These are phyloP conservation scores for Rhodosporidiobolus odoratus DNA, from an alignment of 768 basidiomycete species.

Conservation along the genomic window DNA sequence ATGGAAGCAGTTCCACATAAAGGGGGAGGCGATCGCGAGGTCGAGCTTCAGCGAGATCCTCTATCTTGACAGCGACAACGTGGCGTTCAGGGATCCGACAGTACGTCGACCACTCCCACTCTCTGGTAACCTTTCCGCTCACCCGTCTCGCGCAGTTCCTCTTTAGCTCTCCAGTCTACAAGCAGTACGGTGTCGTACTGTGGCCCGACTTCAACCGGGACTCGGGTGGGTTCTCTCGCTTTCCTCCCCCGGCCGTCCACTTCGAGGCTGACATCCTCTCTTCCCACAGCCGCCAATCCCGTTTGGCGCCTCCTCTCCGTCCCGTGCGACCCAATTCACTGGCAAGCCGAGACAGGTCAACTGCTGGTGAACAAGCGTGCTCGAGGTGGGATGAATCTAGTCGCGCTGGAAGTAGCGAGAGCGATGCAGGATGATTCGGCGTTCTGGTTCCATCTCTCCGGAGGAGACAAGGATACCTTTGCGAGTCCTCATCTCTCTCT, in stretches of 20 bases:
- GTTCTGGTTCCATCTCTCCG: conserved; percentile 50
- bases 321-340: conserved; percentile 45
- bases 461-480: conserved; percentile 50
- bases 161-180: conserved; percentile 46
- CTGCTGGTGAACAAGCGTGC: conserved; percentile 51
- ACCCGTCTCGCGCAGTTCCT: conserved; percentile 37
- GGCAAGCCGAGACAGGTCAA: conserved; percentile 48
- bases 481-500: conserved; percentile 32
- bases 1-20: conserved; percentile 46
- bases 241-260: not conserved
- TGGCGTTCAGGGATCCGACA: conserved; percentile 47
- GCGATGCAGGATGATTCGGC: conserved; percentile 47
- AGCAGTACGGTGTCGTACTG: conserved; percentile 46
- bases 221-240: conserved; percentile 37
- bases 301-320: conserved; percentile 49
- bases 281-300: conserved; percentile 46
- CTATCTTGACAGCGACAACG: conserved; percentile 51
- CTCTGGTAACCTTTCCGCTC: not conserved
- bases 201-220: conserved; percentile 52
- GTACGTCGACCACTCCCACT: not conserved
- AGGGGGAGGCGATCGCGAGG: conserved; percentile 29
- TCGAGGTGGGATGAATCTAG: conserved; percentile 48
- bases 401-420: conserved; percentile 47
- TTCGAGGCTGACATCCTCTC: not conserved
- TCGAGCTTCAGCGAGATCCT: conserved; percentile 47